Percentiles rank a stretch among this genome's conserved stretches.
Conservation (phyloP, 1,284 basidiomycete species). For the Cutaneotrichosporon mucoides region DNA sequence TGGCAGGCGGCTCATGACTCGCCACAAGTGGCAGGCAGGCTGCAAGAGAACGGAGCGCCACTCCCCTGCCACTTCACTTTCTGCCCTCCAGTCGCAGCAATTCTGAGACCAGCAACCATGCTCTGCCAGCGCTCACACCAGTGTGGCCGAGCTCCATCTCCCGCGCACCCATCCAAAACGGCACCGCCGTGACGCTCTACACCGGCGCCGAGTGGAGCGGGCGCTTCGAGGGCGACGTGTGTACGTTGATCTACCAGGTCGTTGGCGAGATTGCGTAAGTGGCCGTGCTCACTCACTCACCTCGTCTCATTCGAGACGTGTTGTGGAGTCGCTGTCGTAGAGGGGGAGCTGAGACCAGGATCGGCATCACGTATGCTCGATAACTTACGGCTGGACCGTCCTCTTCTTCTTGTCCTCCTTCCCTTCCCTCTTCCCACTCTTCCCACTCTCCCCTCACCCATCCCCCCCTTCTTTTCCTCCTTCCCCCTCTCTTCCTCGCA, state of each 20-base stretch:
- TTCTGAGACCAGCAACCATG: background rate
- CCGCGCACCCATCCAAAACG: background rate
- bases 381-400: background rate
- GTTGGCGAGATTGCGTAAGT: constrained; percentile 8
- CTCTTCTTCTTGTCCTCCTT: no score
- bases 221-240: constrained; percentile 5
- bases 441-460: background rate
- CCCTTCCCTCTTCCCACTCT: no score
- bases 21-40: no score
- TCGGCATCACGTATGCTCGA: background rate
- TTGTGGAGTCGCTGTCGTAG: no score
- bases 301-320: no score
- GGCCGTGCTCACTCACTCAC: no score
- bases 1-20: no score
- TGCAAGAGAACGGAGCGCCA: no score
- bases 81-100: background rate
- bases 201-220: constrained; percentile 5
- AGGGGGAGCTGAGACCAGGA: background rate
- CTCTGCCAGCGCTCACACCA: background rate
- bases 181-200: background rate
- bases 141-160: background rate
- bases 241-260: constrained; percentile 3
- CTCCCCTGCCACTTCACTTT: background rate
- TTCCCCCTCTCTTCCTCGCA: background rate
- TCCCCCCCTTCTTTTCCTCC: background rate